Conservation (phyloP, 1,284 basidiomycete species). For the Cystobasidiaceae sp. region DNA sequence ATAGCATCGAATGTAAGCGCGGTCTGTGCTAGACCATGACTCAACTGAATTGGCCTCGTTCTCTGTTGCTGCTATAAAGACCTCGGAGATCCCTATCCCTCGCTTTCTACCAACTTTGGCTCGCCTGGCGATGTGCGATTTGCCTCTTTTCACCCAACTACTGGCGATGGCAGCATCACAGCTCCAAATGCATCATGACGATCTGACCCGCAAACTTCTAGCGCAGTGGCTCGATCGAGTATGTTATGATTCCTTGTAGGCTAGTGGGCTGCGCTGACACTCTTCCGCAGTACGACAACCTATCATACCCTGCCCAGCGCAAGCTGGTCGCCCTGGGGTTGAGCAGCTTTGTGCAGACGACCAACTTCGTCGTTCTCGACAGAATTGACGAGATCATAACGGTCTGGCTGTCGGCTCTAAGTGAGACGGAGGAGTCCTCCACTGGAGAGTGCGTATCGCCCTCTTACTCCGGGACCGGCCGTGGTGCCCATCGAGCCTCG, state of each 20-base stretch:
- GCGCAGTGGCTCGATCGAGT: slow-evolving; percentile 38
- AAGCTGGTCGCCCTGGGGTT: slow-evolving; percentile 41
- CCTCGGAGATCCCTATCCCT: slow-evolving; percentile 29
- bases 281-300: slow-evolving; percentile 40
- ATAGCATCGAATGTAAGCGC: slow-evolving; percentile 1
- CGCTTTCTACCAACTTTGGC: slow-evolving; percentile 38
- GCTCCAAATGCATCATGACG: slow-evolving; percentile 19
- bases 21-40: background rate
- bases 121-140: slow-evolving; percentile 35
- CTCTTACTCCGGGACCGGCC: background rate
- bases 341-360: slow-evolving; percentile 31
- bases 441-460: slow-evolving; percentile 38
- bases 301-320: slow-evolving; percentile 37
- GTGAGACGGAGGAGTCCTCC: slow-evolving; percentile 39
- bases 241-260: background rate
- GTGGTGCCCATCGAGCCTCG: background rate
- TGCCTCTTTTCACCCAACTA: slow-evolving; percentile 34
- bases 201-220: slow-evolving; percentile 30
- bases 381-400: slow-evolving; percentile 36
- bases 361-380: slow-evolving; percentile 30
- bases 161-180: slow-evolving; percentile 28
- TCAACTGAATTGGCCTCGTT: background rate
- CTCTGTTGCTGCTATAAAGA: slow-evolving; percentile 15
- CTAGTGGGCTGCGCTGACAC: background rate
- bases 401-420: slow-evolving; percentile 37